Evolutionary conservation across 2,329 filamentous ascomycete species (phyloP).

Genomic region (Hymenoscyphus infarciens): DNA sequence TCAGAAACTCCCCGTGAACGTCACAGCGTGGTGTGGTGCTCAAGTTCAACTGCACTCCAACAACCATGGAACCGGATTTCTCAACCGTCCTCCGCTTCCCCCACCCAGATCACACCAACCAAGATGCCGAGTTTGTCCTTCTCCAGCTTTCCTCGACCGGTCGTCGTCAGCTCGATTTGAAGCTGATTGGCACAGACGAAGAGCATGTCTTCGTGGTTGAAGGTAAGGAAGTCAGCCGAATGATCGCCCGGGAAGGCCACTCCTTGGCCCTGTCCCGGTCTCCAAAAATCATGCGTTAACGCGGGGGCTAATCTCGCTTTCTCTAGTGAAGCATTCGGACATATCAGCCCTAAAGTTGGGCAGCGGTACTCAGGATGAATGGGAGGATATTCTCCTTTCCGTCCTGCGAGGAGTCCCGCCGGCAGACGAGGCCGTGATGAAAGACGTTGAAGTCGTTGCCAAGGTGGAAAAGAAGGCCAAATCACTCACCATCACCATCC

Average conservation of each 20-base stretch:
- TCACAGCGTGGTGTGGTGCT: not conserved
- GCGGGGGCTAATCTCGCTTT: conserved; percentile 25
- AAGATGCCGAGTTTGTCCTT: conserved; percentile 52
- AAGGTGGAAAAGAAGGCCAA: conserved; percentile 46
- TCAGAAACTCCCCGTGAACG: not conserved
- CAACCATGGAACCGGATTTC: conserved; percentile 21
- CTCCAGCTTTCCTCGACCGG: conserved; percentile 53
- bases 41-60: not conserved
- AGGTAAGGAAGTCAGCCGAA: conserved; percentile 26
- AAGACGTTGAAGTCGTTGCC: conserved; percentile 60
- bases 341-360: conserved; percentile 50
- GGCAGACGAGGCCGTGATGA: conserved; percentile 49
- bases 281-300: conserved; percentile 31
- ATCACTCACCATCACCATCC: conserved; percentile 58
- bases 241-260: conserved; percentile 24
- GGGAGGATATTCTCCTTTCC: conserved; percentile 57
- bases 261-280: conserved; percentile 20
- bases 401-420: conserved; percentile 47
- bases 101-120: conserved; percentile 52
- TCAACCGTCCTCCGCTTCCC: conserved; percentile 52
- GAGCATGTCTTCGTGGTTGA: conserved; percentile 26
- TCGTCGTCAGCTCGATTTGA: conserved; percentile 57
- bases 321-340: conserved; percentile 53
- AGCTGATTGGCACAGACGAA: conserved; percentile 62
- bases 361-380: conserved; percentile 59